phyloP scores from a whole-genome alignment of 345 rosid species.

The Noccaea bulbosa region DNA sequence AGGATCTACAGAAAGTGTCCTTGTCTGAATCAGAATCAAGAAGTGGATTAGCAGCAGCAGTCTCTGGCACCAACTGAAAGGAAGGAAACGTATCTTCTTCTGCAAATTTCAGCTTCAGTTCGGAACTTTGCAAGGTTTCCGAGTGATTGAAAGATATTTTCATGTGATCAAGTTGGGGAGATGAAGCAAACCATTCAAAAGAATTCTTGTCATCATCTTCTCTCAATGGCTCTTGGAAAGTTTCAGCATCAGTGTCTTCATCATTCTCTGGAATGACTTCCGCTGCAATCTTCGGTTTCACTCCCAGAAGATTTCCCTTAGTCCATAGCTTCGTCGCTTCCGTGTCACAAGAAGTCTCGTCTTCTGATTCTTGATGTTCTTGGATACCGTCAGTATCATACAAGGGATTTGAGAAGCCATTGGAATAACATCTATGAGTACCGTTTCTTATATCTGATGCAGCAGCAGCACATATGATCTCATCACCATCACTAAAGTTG shows the following conservation, averaged over 20 bases:
- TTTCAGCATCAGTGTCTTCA: slow-evolving; percentile 19
- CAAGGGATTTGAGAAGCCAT: slow-evolving; percentile 43
- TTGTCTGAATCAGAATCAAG: slow-evolving; percentile 75
- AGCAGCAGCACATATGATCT: slow-evolving; percentile 22
- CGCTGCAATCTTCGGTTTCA: slow-evolving; percentile 60
- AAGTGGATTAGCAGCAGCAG: slow-evolving; percentile 46
- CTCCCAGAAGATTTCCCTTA: slow-evolving; percentile 83
- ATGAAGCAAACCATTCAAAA: slow-evolving; percentile 61
- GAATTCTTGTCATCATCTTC: slow-evolving; percentile 43
- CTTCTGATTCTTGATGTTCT: slow-evolving; percentile 41
- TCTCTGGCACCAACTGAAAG: slow-evolving; percentile 85
- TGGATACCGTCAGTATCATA: slow-evolving; percentile 29
- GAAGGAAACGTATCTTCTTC: slow-evolving; percentile 73
- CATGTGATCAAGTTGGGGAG: slow-evolving; percentile 94
- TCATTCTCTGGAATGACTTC: slow-evolving; percentile 38
- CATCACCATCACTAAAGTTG: slow-evolving; percentile 11
- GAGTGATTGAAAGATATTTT: slow-evolving; percentile 82
- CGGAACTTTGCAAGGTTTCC: slow-evolving; percentile 59
- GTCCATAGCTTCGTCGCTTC: slow-evolving; percentile 70
- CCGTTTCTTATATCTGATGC: slow-evolving; percentile 29
- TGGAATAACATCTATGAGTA: slow-evolving; percentile 36
- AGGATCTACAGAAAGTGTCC: slow-evolving; percentile 86
- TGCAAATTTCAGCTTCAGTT: slow-evolving; percentile 71
- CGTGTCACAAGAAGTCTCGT: slow-evolving; percentile 44
- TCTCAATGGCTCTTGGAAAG: slow-evolving; percentile 29